Base-by-base conservation (phyloP, 2,329 filamentous ascomycete genomes). In the Tricladium varicosporioides region DNA sequence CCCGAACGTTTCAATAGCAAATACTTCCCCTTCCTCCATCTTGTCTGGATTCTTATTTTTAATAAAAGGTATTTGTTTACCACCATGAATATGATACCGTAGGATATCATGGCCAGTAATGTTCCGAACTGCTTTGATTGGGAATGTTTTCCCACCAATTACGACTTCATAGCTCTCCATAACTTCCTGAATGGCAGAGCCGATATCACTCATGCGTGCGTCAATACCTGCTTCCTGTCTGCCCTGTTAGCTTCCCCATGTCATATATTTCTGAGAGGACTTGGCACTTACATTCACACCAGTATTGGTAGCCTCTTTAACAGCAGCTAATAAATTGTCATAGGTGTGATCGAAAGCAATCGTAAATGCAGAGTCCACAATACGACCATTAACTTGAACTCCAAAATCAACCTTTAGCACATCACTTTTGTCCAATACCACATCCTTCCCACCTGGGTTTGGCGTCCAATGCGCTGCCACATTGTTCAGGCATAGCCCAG, bases 11-110 rank as follows among this genome's bases (percentile, higher is more conserved):
- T 97, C 92, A 66, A 97, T 96, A 63, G 92, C 92, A 73, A 95
- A 97, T 15, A 92, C 86, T 70, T 97, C 92, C 43, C 92, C 92
- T 75, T 97, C 92, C 76, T 97, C 92, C 93, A 97, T 97, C 81
- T 96, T 96, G 53, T 91, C 95, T 71, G 87, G 85, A 69, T 96
- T 91, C 59, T 83, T 83, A 60, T 85, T 87, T 78, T 96, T 96
- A 63, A 97, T 91, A 67, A 97, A 96, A 0, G 92, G 93, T 51
- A 97, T 90, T 63, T 89, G 92, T 80, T 97, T 97, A 67, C 85
- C 88, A 56, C 92, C 92, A 75, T 97, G 92, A 67, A 97, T 97
- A 72, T 85, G 86, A 77, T 92, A 94, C 59, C 85, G 92, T 56
- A 90, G 80, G 69, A 97, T 97, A 64, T 89, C 92, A 78, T 97